Base-by-base conservation (phyloP, 2,329 filamentous ascomycete genomes). In the Zarea fungicola region DNA sequence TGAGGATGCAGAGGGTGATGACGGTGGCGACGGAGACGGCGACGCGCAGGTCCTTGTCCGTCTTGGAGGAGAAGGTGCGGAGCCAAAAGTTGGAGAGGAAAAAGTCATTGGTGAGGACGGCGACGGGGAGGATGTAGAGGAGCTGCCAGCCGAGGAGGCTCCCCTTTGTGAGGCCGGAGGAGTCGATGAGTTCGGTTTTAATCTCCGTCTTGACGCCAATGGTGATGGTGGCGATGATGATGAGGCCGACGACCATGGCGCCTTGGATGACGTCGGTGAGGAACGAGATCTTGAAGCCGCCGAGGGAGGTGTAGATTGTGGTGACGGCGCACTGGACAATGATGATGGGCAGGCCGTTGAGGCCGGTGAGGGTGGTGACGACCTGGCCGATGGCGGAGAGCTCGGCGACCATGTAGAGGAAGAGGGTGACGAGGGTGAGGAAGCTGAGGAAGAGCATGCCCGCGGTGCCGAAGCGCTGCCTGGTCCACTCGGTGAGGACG, bases 71-170 rank as follows among this genome's bases (percentile, higher is more conserved):
- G 60, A 93, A 93, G 5, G 87, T 87, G 43, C 88, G 84, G 65
- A 92, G 79, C 88, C 88, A 93, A 67, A 89, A 90, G 56, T 81
- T 85, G 26, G 86, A 89, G 36, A 93, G 73, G 72, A 93, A 93
- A 73, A 93, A 91, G 71, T 91, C 84, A 69, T 92, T 93, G 51
- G 87, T 91, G 49, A 91, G 62, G 55, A 93, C 79, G 37, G 88
- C 88, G 6, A 93, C 78, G 0, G 89, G 87, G 2, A 93, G 76
- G 56, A 93, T 92, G 69, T 92, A 93, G 29, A 93, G 72, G 13
- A 93, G 78, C 66, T 93, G 88, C 87, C 89, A 93, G 48, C 89
- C 89, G 1, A 93, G 74, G 2, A 89, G 74, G 49, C 71, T 86
- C 5, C 83, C 58, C 37, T 89, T 73, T n/a, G 85, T 78, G 22